Conservation (phyloP, 495 filamentous ascomycete genomes). For the Hypoxylon fragiforme region DNA sequence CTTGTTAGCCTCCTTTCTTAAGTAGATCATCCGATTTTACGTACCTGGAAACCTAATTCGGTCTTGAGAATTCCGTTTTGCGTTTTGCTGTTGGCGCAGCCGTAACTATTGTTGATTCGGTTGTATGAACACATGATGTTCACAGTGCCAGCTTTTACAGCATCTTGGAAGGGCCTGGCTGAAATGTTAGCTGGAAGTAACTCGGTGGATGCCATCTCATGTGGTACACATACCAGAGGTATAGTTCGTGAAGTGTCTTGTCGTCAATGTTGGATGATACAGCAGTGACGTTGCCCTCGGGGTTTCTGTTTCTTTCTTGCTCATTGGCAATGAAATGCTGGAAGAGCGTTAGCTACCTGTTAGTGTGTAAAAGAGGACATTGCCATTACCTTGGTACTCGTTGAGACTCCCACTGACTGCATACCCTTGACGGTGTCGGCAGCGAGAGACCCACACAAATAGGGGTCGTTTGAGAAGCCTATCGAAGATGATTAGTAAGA, state of each 20-base stretch:
- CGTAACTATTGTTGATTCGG: constrained; percentile 66
- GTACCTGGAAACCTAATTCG: constrained; percentile 63
- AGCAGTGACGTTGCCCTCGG: constrained; percentile 46
- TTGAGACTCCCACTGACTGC: constrained; percentile 57
- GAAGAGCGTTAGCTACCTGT: constrained; percentile 5
- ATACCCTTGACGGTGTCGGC: constrained; percentile 52
- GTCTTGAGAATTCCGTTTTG: constrained; percentile 66
- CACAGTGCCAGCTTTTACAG: constrained; percentile 61
- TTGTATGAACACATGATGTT: constrained; percentile 74
- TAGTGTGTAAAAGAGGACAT: neutral
- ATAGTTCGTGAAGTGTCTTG: constrained; percentile 70
- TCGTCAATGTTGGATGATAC: constrained; percentile 68
- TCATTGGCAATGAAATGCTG: constrained; percentile 68
- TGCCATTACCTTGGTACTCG: constrained; percentile 54
- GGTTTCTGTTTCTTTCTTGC: constrained; percentile 66
- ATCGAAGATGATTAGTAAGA: constrained; percentile 1
- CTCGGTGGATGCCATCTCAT: constrained; percentile 46
- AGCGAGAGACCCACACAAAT: constrained; percentile 51
- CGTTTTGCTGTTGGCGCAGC: constrained; percentile 64
- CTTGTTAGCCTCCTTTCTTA: neutral
- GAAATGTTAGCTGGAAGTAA: neutral
- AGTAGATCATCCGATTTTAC: neutral
- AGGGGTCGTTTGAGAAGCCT: constrained; percentile 55
- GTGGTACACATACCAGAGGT: constrained; percentile 66
- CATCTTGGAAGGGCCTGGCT: constrained; percentile 65